Evolutionary conservation across 352 stramenopile species (phyloP), one percentile per base, ranked within the genome.

Genomic region (Pythium diclinum): DNA sequence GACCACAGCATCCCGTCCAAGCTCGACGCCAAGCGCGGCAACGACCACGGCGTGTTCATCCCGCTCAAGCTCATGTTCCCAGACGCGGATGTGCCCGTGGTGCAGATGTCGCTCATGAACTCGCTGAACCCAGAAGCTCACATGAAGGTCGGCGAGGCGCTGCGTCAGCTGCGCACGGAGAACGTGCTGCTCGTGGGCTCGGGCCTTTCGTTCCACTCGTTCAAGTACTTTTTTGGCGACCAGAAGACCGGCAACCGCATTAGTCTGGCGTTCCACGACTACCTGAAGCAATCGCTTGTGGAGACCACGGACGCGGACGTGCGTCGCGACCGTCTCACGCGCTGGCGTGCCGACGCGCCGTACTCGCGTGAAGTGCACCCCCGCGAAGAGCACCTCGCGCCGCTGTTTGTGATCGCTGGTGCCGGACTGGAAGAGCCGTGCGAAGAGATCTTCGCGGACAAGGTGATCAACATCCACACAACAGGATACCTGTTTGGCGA

Each of bases 11-110:
- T 97, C 34, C 56, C 57, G 16, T 73, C 75, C 8, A 64, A 78
- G 63, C 61, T 92, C 0, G 68, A 93, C 40, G 48, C 65, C 4
- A 63, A 79, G 16, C 78, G 92, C 28, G 89, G 88, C 3, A 96
- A 88, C 59, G 93, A 98, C 73, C 94, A 97, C 79, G 92, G 94
- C 14, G 78, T 95, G 14, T 98, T 97, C 66, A 80, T 98, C n/a
- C 91, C 92, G 6, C 77, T 98, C 58, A 87, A 94, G 62, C 55
- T 97, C 33, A 92, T 97, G 69, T 91, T 87, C 48, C 89, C 91
- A 1, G 71, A 94, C 25, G 89, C 87, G 8, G 78, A 97, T 56
- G 86, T 97, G 30, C 93, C 93, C 0, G 81, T 97, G 14, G 85
- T 97, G 3, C 82, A 63, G 47, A 63, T 97, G 46, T 96, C 84